Evolutionary conservation across 495 filamentous ascomycete species (phyloP), one percentile per base, ranked within the genome.

Genomic region (Daldinia bambusicola): DNA sequence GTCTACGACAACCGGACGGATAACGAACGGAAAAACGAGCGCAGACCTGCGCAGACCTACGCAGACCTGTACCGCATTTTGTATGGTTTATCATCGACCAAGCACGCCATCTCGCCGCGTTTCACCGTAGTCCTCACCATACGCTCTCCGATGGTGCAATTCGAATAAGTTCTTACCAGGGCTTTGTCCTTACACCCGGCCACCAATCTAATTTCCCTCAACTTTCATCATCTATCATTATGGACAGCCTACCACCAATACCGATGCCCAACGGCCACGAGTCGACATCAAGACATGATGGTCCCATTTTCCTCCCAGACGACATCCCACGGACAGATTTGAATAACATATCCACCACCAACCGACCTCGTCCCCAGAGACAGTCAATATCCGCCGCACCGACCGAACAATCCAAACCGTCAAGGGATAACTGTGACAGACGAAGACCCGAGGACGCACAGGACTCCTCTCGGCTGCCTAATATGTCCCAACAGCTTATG

Each of bases 401-500:
- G 5, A 43, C 38, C 20, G 68, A 77, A 48, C 70, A 70, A 26
- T 52, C 70, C 7, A 76, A 76, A 67, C 76, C 77, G 14, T 75
- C 76, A 5, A 72, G 70, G 72, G 77, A 84, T 53, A 82, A 74
- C 63, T 83, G 79, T 67, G 74, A 81, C 55, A 77, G 81, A 36
- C 69, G 78, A 62, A 75, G 80, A 51, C 77, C 80, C 16, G 80
- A 81, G 45, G 82, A 83, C 72, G 26, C 52, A 10, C 75, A 80
- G 51, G 78, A 80, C 57, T 65, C 73, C 68, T 69, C 78, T 61
- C 58, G 75, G 63, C 60, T 82, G 52, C 75, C 75, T 57, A 84
- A 78, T 68, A 83, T 85, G 79, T 82, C 83, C 41, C 79, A 82
- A 59, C 76, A 81, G 58, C 73, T 85, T 22, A 86, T 85, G 50